Evolutionary conservation across 2,329 filamentous ascomycete species (phyloP).

Genomic region (Fusarium aywerte): DNA sequence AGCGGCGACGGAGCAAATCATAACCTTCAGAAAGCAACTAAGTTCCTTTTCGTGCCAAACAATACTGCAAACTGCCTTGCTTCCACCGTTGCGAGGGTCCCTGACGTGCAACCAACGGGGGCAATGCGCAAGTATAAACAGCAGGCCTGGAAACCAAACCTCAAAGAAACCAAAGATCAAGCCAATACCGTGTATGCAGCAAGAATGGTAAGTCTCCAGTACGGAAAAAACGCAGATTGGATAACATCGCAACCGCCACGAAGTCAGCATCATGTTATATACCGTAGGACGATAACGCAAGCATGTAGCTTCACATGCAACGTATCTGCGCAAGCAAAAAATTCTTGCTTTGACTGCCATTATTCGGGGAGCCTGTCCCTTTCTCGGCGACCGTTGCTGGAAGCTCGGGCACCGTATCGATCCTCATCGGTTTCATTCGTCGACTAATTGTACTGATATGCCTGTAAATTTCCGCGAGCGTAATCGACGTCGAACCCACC

Average conservation of each 20-base stretch:
- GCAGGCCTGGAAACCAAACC: neutral
- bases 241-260: neutral
- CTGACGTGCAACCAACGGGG: slow-evolving; percentile 5
- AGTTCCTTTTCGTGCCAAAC: slow-evolving; percentile 3
- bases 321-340: neutral
- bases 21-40: slow-evolving; percentile 6
- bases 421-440: neutral
- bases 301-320: slow-evolving; percentile 8
- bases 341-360: neutral
- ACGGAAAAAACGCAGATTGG: slow-evolving; percentile 1
- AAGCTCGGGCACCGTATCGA: neutral
- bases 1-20: slow-evolving; percentile 9
- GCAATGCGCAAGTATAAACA: slow-evolving; percentile 6
- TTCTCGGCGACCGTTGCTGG: neutral
- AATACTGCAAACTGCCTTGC: slow-evolving; percentile 3
- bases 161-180: neutral
- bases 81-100: slow-evolving; percentile 7
- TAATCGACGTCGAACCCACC: neutral
- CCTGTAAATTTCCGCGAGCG: neutral
- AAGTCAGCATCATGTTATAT: neutral
- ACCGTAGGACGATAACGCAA: neutral
- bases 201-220: neutral
- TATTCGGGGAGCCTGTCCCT: neutral
- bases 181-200: neutral
- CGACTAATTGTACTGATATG: slow-evolving; percentile 2